Evolutionary conservation across 148 eudicot species (phyloP), one percentile per base, ranked within the genome.

Genomic region (Chenopodium album): DNA sequence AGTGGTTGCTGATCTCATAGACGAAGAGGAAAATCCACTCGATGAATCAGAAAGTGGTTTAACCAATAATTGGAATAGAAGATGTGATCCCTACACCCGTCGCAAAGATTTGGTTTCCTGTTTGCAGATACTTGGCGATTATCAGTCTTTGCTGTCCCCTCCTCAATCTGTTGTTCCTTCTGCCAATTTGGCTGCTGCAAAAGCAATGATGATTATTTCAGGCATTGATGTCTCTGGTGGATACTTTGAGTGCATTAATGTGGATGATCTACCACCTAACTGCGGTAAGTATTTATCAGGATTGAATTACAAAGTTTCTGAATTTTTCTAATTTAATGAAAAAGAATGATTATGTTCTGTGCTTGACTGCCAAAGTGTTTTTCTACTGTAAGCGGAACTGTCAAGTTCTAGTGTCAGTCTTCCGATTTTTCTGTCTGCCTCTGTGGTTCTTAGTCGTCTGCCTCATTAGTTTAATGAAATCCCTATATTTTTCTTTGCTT

Each of bases 121-220:
- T 88, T 90, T 96, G 80, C 98, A 91, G 85, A 85, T 87, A 64
- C 85, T 96, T 48, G 91, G 91, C 41, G 90, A 89, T 84, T 92
- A 89, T 79, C 87, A 89, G 77, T 85, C 88, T 80, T 87, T 94
- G 94, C 83, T 96, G 82, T 83, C 86, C 71, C 99, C 99, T 54
- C 98, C 98, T 63, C 92, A 87, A 41, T 84, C 94, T 76, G 91
- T 92, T 76, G 82, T 86, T 77, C 75, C 92, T 71, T 89, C 90
- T 10, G 98, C 99, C 76, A 90, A 94, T 85, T 84, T 86, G 88
- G 99, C 98, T 87, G 97, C 97, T 87, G 91, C 98, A 70, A 96
- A 91, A 88, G 99, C 99, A 75, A 89, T 91, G 91, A 85, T 90
- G 93, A 85, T 89, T 67, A 76, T 86, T 73, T 92, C 98, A 59